Evolutionary conservation across 2,329 filamentous ascomycete genomes (phyloP).

Genomic region (Aspergillus udagawae): DNA sequence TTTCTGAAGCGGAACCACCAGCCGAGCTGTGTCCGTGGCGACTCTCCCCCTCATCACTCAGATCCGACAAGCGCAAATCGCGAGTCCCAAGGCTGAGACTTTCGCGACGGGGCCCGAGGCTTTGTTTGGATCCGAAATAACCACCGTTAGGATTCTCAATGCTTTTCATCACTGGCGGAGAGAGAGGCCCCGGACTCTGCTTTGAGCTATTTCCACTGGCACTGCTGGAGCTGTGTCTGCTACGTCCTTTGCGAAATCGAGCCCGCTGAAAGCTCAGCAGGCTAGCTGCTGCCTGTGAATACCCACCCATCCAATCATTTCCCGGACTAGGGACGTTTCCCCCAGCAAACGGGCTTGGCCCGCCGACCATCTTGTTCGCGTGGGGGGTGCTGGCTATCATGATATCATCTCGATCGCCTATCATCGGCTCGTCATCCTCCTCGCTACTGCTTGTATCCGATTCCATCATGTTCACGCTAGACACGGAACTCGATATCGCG

Average conservation of each 20-base stretch:
- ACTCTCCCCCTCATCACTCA: conserved; percentile 73
- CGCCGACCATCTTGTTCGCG: conserved; percentile 55
- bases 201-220: conserved; percentile 67
- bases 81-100: conserved; percentile 89
- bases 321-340: conserved; percentile 49
- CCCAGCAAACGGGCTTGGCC: conserved; percentile 44
- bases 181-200: conserved; percentile 67
- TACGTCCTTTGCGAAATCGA: conserved; percentile 55
- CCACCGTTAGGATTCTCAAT: conserved; percentile 50
- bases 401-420: conserved; percentile 69
- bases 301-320: conserved; percentile 59
- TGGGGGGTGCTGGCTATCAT: conserved; percentile 77
- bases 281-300: conserved; percentile 67
- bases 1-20: conserved; percentile 35
- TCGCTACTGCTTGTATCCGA: conserved; percentile 74
- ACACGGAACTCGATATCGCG: conserved; percentile 73
- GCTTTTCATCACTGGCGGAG: conserved; percentile 63
- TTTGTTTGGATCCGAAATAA: conserved; percentile 52
- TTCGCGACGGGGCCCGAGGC: conserved; percentile 64
- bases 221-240: conserved; percentile 64
- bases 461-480: conserved; percentile 73
- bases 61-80: conserved; percentile 73
- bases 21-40: conserved; percentile 31
- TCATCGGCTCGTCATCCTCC: conserved; percentile 57
- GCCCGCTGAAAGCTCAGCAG: conserved; percentile 73